Evolutionary conservation across 306 rosid genomes (phyloP).

Genomic region (Casuarina equisetifolia): DNA sequence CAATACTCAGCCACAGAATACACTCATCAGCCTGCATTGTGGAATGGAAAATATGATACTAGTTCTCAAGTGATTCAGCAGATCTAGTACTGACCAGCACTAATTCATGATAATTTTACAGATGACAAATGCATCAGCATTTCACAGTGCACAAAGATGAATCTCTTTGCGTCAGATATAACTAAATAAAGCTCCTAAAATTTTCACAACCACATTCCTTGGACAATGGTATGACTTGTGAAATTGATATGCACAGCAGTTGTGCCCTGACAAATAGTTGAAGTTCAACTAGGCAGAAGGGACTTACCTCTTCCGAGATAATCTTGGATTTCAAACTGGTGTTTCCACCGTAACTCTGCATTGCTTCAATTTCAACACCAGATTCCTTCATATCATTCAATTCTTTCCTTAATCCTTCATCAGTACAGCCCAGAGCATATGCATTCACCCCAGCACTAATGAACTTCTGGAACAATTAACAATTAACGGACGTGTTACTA

Average conservation of each 20-base stretch:
- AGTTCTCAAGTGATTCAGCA: not conserved
- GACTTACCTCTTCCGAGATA: conserved; percentile 66
- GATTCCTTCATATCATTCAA: conserved; percentile 74
- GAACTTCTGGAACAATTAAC: conserved; percentile 65
- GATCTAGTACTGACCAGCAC: conserved; percentile 11
- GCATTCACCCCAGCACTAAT: conserved; percentile 97
- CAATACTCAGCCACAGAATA: conserved; percentile 88
- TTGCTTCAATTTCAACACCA: conserved; percentile 74
- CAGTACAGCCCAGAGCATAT: conserved; percentile 93
- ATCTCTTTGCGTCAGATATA: not conserved
- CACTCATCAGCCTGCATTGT: conserved; percentile 80
- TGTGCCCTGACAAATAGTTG: conserved; percentile 1
- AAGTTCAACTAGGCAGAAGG: conserved; percentile 6
- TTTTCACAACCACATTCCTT: conserved; percentile 7
- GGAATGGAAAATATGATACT: conserved; percentile 16
- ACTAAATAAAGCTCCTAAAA: not conserved
- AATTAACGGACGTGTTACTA: conserved; percentile 7
- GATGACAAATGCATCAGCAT: conserved; percentile 2
- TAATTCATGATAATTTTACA: not conserved
- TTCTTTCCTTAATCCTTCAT: conserved; percentile 89
- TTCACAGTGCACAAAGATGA: conserved; percentile 10
- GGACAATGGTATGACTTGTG: conserved; percentile 1
- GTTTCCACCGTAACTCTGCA: conserved; percentile 77
- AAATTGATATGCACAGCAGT: conserved; percentile 9
- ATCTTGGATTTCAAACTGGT: conserved; percentile 88